phyloP scores from a whole-genome alignment of 805 yeast genomes.

The Nakazawaea populi region DNA sequence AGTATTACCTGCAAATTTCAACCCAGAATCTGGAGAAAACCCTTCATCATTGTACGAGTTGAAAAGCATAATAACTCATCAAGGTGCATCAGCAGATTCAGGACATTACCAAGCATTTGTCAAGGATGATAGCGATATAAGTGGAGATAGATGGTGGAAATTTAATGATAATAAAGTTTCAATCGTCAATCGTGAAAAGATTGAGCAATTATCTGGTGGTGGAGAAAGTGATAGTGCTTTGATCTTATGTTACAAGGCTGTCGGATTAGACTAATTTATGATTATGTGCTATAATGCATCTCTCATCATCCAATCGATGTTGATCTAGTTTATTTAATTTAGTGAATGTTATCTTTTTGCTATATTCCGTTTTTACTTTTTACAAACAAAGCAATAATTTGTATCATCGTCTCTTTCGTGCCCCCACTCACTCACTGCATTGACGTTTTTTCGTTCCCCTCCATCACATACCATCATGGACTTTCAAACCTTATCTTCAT shows the following conservation, averaged over 20 bases:
- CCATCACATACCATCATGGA: too few species aligned
- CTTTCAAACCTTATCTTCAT: constrained; percentile 16
- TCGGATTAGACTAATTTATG: constrained; percentile 43
- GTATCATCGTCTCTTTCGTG: neutral
- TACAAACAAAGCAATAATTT: neutral
- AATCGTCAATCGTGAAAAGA: constrained; percentile 69
- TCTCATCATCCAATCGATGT: too few species aligned
- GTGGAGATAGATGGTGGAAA: constrained; percentile 84
- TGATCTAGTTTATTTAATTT: too few species aligned
- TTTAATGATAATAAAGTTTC: constrained; percentile 90
- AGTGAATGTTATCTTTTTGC: neutral
- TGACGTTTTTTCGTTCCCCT: too few species aligned
- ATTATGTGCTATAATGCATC: neutral
- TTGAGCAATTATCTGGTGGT: constrained; percentile 90
- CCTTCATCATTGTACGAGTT: constrained; percentile 86
- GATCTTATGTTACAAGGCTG: constrained; percentile 78
- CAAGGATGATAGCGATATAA: constrained; percentile 56
- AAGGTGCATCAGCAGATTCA: constrained; percentile 92
- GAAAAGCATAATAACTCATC: constrained; percentile 81
- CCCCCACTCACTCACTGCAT: too few species aligned
- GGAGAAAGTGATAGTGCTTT: constrained; percentile 97
- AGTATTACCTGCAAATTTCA: constrained; percentile 41
- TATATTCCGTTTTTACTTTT: neutral
- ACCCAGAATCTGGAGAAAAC: constrained; percentile 61
- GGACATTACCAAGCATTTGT: constrained; percentile 96